Base-by-base conservation (phyloP, 345 rosid genomes). In the Brassica cretica region DNA sequence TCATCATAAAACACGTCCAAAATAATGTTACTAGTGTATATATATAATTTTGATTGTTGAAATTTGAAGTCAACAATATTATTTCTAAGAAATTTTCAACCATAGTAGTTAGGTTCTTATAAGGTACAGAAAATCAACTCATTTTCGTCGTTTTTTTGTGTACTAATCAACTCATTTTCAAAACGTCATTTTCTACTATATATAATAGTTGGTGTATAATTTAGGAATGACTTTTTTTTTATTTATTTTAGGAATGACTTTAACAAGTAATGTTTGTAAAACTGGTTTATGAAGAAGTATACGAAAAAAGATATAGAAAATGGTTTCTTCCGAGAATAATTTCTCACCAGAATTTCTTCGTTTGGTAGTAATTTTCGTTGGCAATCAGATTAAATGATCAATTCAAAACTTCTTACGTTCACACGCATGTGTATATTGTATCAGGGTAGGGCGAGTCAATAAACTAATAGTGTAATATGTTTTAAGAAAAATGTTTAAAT, bases 341-440 rank as follows among this genome's bases (percentile, higher is more conserved):
- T 39, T 67, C 60, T 74, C 10, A 24, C 15, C 65, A 4, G 14
- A 24, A 56, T 33, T 32, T 12, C 72, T 35, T 67, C 25, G 51
- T 44, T 75, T 68, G 74, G 79, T 76, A 39, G 33, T 55, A 68
- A 76, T 44, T 12, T 59, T 46, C 14, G 11, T 25, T 25, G 35
- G 19, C 59, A 58, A 51, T 32, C 19, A 19, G 35, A n/a, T 49
- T 49, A 49, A 14, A 49, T 49, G 55, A 49, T 49, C 55, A 49
- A 44, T 49, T 49, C 7, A 14, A 49, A 41, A 0, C 14, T 49
- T 49, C 55, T 51, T 51, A 51, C 56, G 6, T 49, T 51, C 58
- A 51, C 58, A 15, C 58, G 58, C 58, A 51, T 51, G 18, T 49
- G 55, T 44, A 44, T 12, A 44, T 11, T 46, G 14, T 46, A 39